Percentiles rank a stretch among this genome's conserved stretches.
Conservation (phyloP, 164 flowering plant species). For the Hamamelis virginiana region DNA sequence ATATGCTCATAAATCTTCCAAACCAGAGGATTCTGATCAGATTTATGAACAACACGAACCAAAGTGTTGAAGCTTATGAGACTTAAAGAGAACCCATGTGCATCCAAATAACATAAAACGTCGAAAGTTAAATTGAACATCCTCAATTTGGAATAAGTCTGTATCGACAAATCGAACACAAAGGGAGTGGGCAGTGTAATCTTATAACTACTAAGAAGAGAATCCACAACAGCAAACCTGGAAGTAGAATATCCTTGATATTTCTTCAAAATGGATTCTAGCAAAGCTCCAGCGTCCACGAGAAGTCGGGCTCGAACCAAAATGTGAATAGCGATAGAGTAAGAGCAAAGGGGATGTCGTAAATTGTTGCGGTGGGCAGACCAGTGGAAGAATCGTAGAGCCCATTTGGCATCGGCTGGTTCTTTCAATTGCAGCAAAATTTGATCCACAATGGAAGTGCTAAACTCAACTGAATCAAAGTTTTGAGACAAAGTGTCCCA, state of each 20-base stretch:
- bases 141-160: slow-evolving; percentile 67
- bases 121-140: slow-evolving; percentile 51
- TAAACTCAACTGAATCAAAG: slow-evolving; percentile 33
- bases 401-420: slow-evolving; percentile 56
- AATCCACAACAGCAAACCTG: slow-evolving; percentile 36
- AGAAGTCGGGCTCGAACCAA: slow-evolving; percentile 49
- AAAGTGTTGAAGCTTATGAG: slow-evolving; percentile 60
- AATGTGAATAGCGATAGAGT: slow-evolving; percentile 57
- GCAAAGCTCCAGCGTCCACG: slow-evolving; percentile 59
- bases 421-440: slow-evolving; percentile 60
- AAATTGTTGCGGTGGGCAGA: slow-evolving; percentile 34
- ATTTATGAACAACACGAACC: slow-evolving; percentile 56
- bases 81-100: slow-evolving; percentile 52
- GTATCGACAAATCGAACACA: slow-evolving; percentile 74
- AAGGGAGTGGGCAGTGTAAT: slow-evolving; percentile 37
- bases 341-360: slow-evolving; percentile 45
- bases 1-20: slow-evolving; percentile 81
- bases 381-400: slow-evolving; percentile 85
- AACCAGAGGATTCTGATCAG: slow-evolving; percentile 38
- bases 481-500: slow-evolving; percentile 49
- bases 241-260: slow-evolving; percentile 9
- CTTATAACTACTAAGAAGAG: slow-evolving; percentile 46
- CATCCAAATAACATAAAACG: slow-evolving; percentile 50
- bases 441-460: slow-evolving; percentile 30
- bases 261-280: slow-evolving; percentile 50